Percentiles rank a stretch among this genome's conserved stretches.
phyloP scores from a whole-genome alignment of 1,284 basidiomycete genomes.

The Taiwanofungus camphoratus region DNA sequence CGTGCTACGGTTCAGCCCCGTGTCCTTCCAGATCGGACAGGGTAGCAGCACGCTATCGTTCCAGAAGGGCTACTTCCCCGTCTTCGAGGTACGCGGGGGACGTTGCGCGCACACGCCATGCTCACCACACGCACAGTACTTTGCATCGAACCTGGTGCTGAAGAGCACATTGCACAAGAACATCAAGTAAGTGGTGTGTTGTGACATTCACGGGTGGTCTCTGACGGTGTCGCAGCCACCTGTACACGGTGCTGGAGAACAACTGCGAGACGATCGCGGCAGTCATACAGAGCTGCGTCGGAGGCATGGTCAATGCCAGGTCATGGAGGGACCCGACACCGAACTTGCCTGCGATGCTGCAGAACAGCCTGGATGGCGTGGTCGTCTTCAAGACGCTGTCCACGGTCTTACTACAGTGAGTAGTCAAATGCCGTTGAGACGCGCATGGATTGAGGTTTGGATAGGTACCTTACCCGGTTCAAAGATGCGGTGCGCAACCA shows the following conservation, averaged over 20 bases:
- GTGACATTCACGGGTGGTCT: background rate
- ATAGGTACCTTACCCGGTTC: constrained; percentile 56
- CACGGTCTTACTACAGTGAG: constrained; percentile 7
- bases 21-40: constrained; percentile 27
- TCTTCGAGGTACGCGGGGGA: constrained; percentile 42
- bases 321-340: constrained; percentile 30
- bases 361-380: constrained; percentile 3
- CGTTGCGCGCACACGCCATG: background rate
- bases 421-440: constrained; percentile 2
- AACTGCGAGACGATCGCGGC: constrained; percentile 39
- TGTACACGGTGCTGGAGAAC: constrained; percentile 47
- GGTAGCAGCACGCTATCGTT: constrained; percentile 43
- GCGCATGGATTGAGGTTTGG: background rate
- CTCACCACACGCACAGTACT: constrained; percentile 36
- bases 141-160: constrained; percentile 55
- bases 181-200: constrained; percentile 44
- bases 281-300: constrained; percentile 39
- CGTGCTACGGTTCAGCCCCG: constrained; percentile 39
- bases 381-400: constrained; percentile 1
- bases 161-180: constrained; percentile 51
- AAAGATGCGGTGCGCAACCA: constrained; percentile 47
- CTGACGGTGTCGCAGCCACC: constrained; percentile 31
- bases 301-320: constrained; percentile 23
- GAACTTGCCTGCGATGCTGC: constrained; percentile 23
- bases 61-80: constrained; percentile 48